A percentile compares a stretch with the other conserved stretches of the same genome.
phyloP scores from a whole-genome alignment of 371 early-diverging fungal genomes.

The Encephalitozoon cuniculi region DNA sequence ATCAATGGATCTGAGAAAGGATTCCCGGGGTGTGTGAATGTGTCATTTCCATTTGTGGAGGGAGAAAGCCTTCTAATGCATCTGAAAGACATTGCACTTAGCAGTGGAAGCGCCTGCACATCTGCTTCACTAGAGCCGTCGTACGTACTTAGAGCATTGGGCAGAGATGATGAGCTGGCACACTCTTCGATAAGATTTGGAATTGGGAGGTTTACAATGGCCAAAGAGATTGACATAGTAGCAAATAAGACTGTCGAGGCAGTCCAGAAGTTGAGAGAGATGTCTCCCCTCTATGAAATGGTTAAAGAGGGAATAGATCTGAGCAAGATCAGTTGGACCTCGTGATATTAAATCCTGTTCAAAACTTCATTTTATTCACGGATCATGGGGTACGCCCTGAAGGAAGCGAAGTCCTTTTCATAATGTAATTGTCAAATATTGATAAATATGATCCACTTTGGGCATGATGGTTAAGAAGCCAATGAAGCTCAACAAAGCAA shows the following conservation, averaged over 20 bases:
- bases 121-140: slow-evolving; percentile 94
- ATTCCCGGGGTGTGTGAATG: slow-evolving; percentile 75
- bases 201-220: slow-evolving; percentile 91
- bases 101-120: slow-evolving; percentile 95
- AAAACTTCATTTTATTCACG: not conserved
- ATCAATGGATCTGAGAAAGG: slow-evolving; percentile 44
- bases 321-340: slow-evolving; percentile 42
- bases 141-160: slow-evolving; percentile 90
- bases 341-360: not conserved
- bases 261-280: slow-evolving; percentile 80
- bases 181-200: slow-evolving; percentile 95
- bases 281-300: slow-evolving; percentile 98
- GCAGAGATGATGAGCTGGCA: slow-evolving; percentile 92
- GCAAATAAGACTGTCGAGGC: slow-evolving; percentile 73
- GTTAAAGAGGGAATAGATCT: slow-evolving; percentile 60
- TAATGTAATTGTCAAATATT: not conserved
- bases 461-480: not conserved
- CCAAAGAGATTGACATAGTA: slow-evolving; percentile 83
- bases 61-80: slow-evolving; percentile 98
- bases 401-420: no score
- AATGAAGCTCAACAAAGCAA: not conserved
- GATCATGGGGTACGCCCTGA: not conserved
- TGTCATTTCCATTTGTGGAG: slow-evolving; percentile 97
- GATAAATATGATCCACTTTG: not conserved
- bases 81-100: slow-evolving; percentile 87